These are phyloP conservation scores for Aspergillus sp. DNA, from an alignment of 2,329 filamentous ascomycete genomes.

Conservation along the genomic window DNA sequence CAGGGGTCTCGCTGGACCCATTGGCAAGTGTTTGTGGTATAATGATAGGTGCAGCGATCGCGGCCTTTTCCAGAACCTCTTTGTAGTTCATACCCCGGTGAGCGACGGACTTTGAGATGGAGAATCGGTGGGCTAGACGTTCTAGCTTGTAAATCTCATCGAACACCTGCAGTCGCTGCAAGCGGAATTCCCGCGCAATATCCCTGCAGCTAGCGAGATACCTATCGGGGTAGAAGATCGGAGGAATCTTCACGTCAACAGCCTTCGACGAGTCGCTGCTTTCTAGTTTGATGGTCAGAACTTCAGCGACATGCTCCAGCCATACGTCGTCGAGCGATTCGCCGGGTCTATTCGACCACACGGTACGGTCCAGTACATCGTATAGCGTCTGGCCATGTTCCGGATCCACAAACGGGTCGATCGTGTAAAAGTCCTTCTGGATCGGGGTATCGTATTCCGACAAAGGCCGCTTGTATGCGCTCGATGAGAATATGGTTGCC, in stretches of 20 bases:
- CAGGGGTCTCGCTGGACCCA: slow-evolving; percentile 10
- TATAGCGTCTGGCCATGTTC: slow-evolving; percentile 49
- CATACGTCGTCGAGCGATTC: slow-evolving; percentile 45
- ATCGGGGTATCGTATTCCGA: slow-evolving; percentile 29
- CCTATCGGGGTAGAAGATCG: slow-evolving; percentile 58
- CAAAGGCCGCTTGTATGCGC: slow-evolving; percentile 39
- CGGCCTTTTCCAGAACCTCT: slow-evolving; percentile 37
- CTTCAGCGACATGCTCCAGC: slow-evolving; percentile 52
- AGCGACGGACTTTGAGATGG: slow-evolving; percentile 19
- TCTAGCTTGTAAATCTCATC: slow-evolving; percentile 35
- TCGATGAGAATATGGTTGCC: slow-evolving; percentile 48
- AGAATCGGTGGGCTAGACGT: slow-evolving; percentile 30
- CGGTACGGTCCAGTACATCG: slow-evolving; percentile 52
- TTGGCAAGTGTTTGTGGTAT: slow-evolving; percentile 23
- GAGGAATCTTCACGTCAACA: slow-evolving; percentile 53
- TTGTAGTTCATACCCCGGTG: slow-evolving; percentile 26
- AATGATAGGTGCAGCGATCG: slow-evolving; percentile 28
- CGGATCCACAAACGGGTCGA: slow-evolving; percentile 40
- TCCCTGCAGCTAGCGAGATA: slow-evolving; percentile 56
- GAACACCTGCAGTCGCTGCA: slow-evolving; percentile 33
- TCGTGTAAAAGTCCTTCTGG: slow-evolving; percentile 38
- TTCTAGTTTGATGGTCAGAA: slow-evolving; percentile 53
- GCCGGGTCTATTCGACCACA: slow-evolving; percentile 48
- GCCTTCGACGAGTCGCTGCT: slow-evolving; percentile 33
- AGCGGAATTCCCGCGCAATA: slow-evolving; percentile 48